Conservation (phyloP, 2,329 filamentous ascomycete species). For the Cladosporium halotolerans region DNA sequence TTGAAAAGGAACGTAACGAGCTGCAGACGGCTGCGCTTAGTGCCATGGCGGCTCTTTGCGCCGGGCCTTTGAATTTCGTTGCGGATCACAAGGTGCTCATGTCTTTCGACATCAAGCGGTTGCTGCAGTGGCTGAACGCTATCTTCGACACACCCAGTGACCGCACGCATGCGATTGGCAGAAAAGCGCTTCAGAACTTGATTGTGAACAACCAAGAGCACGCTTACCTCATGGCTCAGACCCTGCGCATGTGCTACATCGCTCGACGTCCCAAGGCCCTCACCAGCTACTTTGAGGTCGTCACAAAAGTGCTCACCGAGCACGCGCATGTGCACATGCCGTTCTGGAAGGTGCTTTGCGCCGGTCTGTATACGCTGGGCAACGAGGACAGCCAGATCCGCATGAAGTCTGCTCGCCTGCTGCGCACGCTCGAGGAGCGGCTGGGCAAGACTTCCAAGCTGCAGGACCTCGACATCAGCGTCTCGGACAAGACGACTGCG, state of each 20-base stretch:
- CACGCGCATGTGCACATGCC: constrained; percentile 74
- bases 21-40: constrained; percentile 84
- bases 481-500: constrained; percentile 95
- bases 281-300: constrained; percentile 92
- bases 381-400: constrained; percentile 85
- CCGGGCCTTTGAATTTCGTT: constrained; percentile 71
- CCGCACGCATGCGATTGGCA: constrained; percentile 82
- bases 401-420: constrained; percentile 75
- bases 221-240: constrained; percentile 77
- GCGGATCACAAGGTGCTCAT: constrained; percentile 83
- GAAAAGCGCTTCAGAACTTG: constrained; percentile 79
- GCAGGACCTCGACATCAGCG: constrained; percentile 95
- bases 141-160: constrained; percentile 93
- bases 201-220: constrained; percentile 87
- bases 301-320: constrained; percentile 78
- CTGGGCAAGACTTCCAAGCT: constrained; percentile 83
- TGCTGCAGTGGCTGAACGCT: constrained; percentile 90
- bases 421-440: constrained; percentile 75
- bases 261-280: constrained; percentile 68
- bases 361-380: constrained; percentile 86
- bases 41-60: constrained; percentile 91
- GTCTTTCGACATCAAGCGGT: constrained; percentile 84
- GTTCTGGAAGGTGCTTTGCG: constrained; percentile 84
- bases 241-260: constrained; percentile 84
- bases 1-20: constrained; percentile 96